Evolutionary conservation across 2,329 filamentous ascomycete genomes (phyloP).

Genomic region (Neofusicoccum sp.): DNA sequence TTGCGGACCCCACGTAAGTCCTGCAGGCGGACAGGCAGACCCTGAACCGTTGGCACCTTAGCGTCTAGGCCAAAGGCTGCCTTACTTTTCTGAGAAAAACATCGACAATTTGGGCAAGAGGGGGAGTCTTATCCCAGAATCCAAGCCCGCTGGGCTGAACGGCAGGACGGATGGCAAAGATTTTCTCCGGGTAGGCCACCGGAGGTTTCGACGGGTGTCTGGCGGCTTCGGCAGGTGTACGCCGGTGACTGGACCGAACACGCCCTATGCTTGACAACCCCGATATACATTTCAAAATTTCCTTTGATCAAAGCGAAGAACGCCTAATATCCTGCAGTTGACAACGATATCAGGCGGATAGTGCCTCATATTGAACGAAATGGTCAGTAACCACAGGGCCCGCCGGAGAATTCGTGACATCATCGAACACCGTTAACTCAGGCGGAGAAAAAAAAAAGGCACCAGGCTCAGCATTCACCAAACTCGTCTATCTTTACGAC

Average conservation of each 20-base stretch:
- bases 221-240: not conserved
- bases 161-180: not conserved
- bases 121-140: not conserved
- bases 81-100: not conserved
- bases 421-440: not conserved
- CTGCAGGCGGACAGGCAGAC: not conserved
- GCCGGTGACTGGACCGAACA: too few species aligned
- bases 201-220: not conserved
- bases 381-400: not conserved
- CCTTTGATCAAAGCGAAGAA: too few species aligned
- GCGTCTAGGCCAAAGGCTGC: not conserved
- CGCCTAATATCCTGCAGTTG: too few species aligned
- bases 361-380: too few species aligned
- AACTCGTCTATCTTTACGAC: conserved; percentile 40
- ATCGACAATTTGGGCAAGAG: not conserved
- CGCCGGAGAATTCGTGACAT: not conserved
- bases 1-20: not conserved
- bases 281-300: too few species aligned
- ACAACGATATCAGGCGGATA: too few species aligned
- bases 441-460: conserved; percentile 1
- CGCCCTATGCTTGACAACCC: not conserved
- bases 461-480: not conserved
- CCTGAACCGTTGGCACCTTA: not conserved
- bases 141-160: too few species aligned
- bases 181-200: not conserved